Evolutionary conservation across 331 rosid genomes (phyloP), one percentile per base, ranked within the genome.

Genomic region (Dryas integrifolia): DNA sequence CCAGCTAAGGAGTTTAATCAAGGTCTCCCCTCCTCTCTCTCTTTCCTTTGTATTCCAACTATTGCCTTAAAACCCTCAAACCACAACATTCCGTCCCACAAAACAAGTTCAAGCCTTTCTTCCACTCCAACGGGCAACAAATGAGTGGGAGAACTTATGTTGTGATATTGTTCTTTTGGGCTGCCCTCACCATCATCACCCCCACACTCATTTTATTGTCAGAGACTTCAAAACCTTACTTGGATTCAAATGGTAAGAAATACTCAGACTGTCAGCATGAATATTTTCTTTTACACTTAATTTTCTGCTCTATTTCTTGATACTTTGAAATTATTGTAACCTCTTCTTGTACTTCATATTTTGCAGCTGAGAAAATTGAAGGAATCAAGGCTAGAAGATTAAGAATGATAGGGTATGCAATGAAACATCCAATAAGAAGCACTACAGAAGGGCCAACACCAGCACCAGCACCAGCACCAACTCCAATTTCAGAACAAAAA

Each of bases 141-240:
- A 92, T 84, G 90, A 90, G 70, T 74, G 93, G 79, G 35, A 92
- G 90, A 87, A 84, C 90, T 49, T 69, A 89, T 18, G 81, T 87
- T 68, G 88, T 92, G 80, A 93, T 89, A 83, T 87, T 89, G 81
- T 65, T 86, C 78, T 89, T 86, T 77, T 93, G 97, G 98, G 89
- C 96, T 51, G 52, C 87, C 21, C 94, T 92, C 57, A 83, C 94
- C 14, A 79, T 92, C 76, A 65, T 90, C 81, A 90, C 97, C 15
- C 98, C 98, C 0, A 87, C 92, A 26, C 94, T 92, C 1, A 76
- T 88, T 77, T 73, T 81, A 50, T 79, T 88, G 65, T 86, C 97
- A 4, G 93, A 92, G 79, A 88, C 80, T 67, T 81, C 98, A 49
- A 90, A 85, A 50, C 78, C 76, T 2, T 77, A 75, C 67, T 72